These are phyloP conservation scores for Neocatenulostroma microsporum DNA, from an alignment of 2,329 filamentous ascomycete genomes.

Conservation along the genomic window DNA sequence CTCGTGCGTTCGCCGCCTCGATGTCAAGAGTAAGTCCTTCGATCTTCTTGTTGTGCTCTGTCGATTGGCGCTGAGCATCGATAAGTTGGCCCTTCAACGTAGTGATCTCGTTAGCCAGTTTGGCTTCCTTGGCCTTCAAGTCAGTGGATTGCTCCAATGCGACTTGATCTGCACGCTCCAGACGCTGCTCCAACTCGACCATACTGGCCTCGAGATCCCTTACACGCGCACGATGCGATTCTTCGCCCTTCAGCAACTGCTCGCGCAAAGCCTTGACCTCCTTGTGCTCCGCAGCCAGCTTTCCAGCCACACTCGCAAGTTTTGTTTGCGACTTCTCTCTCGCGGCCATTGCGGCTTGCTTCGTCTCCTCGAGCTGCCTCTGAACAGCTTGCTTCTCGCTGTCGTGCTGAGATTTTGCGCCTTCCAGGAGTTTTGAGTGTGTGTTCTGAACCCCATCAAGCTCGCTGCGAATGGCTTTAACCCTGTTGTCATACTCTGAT, in stretches of 20 bases:
- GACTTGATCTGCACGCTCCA: not conserved
- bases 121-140: slow-evolving; percentile 1
- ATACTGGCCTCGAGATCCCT: slow-evolving; percentile 6
- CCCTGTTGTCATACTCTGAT: slow-evolving; percentile 1
- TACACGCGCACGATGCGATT: slow-evolving; percentile 7
- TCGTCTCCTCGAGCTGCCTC: slow-evolving; percentile 6
- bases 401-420: slow-evolving; percentile 4
- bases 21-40: not conserved
- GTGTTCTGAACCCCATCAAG: slow-evolving; percentile 1
- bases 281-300: slow-evolving; percentile 14
- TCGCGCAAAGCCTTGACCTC: slow-evolving; percentile 7
- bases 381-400: not conserved
- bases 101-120: slow-evolving; percentile 1
- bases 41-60: not conserved
- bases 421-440: slow-evolving; percentile 1
- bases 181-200: slow-evolving; percentile 3
- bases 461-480: slow-evolving; percentile 1
- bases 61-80: not conserved
- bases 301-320: slow-evolving; percentile 21
- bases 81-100: not conserved
- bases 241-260: slow-evolving; percentile 9
- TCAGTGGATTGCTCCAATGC: not conserved
- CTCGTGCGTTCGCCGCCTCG: no score
- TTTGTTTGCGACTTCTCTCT: slow-evolving; percentile 17
- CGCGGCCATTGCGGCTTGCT: slow-evolving; percentile 4